These are phyloP conservation scores for Penicillium sp. DNA, from an alignment of 2,329 filamentous ascomycete genomes.

Conservation along the genomic window DNA sequence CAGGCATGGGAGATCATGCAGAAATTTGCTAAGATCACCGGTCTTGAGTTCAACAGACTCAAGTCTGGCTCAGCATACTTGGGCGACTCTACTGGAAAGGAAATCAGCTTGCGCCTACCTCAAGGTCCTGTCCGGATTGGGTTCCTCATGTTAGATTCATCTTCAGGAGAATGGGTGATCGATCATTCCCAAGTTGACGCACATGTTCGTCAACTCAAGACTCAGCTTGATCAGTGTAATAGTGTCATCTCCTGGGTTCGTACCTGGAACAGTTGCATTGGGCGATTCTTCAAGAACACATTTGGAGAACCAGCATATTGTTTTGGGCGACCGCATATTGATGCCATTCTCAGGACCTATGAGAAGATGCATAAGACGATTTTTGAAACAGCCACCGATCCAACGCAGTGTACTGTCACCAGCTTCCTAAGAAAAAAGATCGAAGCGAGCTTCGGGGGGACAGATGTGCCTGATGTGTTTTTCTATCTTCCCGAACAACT, in stretches of 20 bases:
- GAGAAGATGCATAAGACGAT: conserved; percentile 51
- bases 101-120: neutral
- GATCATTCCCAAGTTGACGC: neutral
- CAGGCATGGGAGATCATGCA: neutral
- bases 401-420: conserved; percentile 45
- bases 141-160: neutral
- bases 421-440: conserved; percentile 57
- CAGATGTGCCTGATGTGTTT: conserved; percentile 51
- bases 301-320: conserved; percentile 57
- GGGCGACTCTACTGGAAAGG: neutral
- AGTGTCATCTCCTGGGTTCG: conserved; percentile 60
- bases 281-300: conserved; percentile 56
- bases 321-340: conserved; percentile 54
- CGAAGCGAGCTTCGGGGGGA: conserved; percentile 51
- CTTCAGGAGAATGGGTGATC: neutral
- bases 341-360: conserved; percentile 53
- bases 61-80: neutral
- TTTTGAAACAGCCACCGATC: conserved; percentile 35
- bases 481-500: conserved; percentile 53
- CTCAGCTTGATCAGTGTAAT: conserved; percentile 42
- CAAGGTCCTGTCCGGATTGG: neutral
- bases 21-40: neutral
- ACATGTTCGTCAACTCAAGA: neutral
- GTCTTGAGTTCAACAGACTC: neutral
- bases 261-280: conserved; percentile 59